Base-by-base conservation (phyloP, 139 green algal genomes). In the Dunaliella sp. region DNA sequence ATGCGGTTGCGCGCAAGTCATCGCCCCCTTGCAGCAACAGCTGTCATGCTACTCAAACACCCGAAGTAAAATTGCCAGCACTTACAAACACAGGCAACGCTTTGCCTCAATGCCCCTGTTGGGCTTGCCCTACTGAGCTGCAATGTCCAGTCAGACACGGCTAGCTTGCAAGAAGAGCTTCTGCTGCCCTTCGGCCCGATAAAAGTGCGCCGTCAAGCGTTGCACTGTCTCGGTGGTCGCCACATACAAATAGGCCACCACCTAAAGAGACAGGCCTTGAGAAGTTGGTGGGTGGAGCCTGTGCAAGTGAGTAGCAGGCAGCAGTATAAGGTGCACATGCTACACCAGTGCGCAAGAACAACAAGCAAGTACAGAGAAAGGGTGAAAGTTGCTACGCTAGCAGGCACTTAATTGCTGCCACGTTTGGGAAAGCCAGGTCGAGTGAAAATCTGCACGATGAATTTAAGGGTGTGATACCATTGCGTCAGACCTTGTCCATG, bases 161-260 rank as follows among this genome's bases (percentile, higher is more conserved):
- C 48, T 65, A 65, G 31, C 12, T 21, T 80, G 7, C 12, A 25
- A 96, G 57, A 72, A 98, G 82, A 2, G 93, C 94, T 86, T 98
- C 95, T 1, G 95, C 96, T 1, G 95, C 95, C n/a, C 93, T 80
- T 48, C 93, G 80, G 1, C 95, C 96, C 25, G 88, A 94, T 84
- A 87, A 87, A 37, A 99, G 88, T 3, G 95, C 96, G 0, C 96
- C 95, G 38, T 99, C 95, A n/a, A 98, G 90, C 0, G 97, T 99
- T 65, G 97, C 94, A n/a, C 87, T 89, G 83, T 93, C 92, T 16
- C 96, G 80, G 89, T 99, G 96, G 90, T 99, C 97, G 12, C 97
- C 89, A 1, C 84, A 86, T 85, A 97, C 94, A 74, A 91, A 98
- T 38, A 98, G 75, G 1, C 92, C 88, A 24, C 86, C 86, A 31